A percentile compares a stretch with the other conserved stretches of the same genome.
phyloP scores from a whole-genome alignment of 306 rosid species.

The Lathyrus oleraceus region DNA sequence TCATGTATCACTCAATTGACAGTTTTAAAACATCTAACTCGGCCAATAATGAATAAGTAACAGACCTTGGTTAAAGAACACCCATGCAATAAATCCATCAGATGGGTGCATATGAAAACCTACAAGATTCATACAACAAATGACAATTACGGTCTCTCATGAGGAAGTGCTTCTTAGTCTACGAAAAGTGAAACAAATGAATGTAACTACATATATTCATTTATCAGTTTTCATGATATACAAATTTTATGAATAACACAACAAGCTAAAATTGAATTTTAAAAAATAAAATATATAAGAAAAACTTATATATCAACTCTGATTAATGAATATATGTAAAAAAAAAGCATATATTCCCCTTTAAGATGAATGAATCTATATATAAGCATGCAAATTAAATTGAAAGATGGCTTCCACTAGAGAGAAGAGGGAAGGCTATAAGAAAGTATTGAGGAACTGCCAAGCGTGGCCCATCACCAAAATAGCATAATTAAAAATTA shows the following conservation, averaged over 20 bases:
- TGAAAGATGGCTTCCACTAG: conserved; percentile 8
- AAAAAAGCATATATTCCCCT: conserved; percentile 1
- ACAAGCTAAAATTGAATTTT: not conserved
- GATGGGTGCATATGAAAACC: conserved; percentile 95
- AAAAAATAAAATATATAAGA: not conserved
- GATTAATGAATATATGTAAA: not conserved
- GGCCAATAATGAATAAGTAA: conserved; percentile 31
- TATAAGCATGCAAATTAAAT: not conserved
- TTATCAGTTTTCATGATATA: conserved; percentile 2
- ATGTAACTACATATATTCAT: conserved; percentile 14
- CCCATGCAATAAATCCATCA: conserved; percentile 83
- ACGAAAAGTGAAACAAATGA: conserved; percentile 11
- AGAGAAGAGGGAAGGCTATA: conserved; percentile 8
- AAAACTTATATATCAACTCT: not conserved
- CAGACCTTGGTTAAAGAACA: conserved; percentile 64
- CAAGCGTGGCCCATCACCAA: not conserved
- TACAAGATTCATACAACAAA: conserved; percentile 41
- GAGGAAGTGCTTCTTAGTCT: conserved; percentile 11
- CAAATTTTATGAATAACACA: not conserved
- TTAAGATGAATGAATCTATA: conserved; percentile 15
- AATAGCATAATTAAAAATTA: not conserved
- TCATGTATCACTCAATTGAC: conserved; percentile 5
- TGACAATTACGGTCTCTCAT: conserved; percentile 9
- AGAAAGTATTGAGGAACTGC: not conserved
- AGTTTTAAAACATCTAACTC: conserved; percentile 31